Conservation (phyloP, 208 protist species). For the Phytomonas sp. region DNA sequence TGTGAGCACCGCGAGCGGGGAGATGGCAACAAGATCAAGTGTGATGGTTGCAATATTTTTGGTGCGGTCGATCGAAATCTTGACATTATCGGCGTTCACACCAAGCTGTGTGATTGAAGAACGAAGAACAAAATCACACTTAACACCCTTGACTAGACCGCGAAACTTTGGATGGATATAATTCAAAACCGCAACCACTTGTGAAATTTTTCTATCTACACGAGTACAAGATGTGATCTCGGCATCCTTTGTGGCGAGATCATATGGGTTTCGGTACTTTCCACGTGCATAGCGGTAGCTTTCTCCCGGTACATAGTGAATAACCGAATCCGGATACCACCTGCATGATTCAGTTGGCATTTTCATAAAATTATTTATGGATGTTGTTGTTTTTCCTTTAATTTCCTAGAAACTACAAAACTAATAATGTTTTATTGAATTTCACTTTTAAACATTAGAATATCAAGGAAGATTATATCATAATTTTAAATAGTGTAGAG, state of each 20-base stretch:
- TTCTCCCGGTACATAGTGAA: slow-evolving; percentile 33
- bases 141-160: slow-evolving; percentile 46
- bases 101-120: slow-evolving; percentile 87
- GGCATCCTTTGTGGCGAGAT: slow-evolving; percentile 68
- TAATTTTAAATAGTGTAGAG: background rate
- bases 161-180: slow-evolving; percentile 73
- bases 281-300: slow-evolving; percentile 68
- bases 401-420: slow-evolving; percentile 4
- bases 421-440: background rate
- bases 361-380: background rate
- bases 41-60: slow-evolving; percentile 28
- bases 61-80: slow-evolving; percentile 42
- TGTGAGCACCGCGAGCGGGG: slow-evolving; percentile 75
- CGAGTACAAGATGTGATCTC: slow-evolving; percentile 31
- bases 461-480: background rate
- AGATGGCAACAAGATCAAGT: slow-evolving; percentile 64
- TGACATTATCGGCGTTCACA: slow-evolving; percentile 65
- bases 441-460: background rate
- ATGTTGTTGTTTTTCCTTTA: background rate
- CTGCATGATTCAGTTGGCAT: slow-evolving; percentile 53
- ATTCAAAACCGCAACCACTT: slow-evolving; percentile 30
- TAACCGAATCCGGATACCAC: slow-evolving; percentile 82
- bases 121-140: slow-evolving; percentile 75
- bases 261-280: slow-evolving; percentile 65
- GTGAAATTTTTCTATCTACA: slow-evolving; percentile 20